These are phyloP conservation scores for Phytophthora foliorum DNA, from an alignment of 352 stramenopile species.

Conservation along the genomic window DNA sequence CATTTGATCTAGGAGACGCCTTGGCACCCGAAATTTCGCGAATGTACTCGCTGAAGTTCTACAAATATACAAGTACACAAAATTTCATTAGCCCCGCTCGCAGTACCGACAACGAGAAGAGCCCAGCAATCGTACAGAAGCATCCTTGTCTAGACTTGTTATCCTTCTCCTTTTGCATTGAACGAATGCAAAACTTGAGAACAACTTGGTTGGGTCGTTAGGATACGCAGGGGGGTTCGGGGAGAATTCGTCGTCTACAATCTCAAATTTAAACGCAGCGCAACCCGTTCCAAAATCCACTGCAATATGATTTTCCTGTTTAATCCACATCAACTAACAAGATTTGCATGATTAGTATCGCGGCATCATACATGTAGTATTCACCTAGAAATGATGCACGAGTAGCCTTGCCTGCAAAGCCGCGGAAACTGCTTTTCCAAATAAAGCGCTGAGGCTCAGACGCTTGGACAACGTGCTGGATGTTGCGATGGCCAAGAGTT, in stretches of 20 bases:
- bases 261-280: conserved; percentile 23
- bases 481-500: conserved; percentile 27
- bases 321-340: conserved; percentile 34
- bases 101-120: not conserved
- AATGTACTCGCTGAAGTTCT: conserved; percentile 17
- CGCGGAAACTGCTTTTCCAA: conserved; percentile 23
- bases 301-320: conserved; percentile 18
- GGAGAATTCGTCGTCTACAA: conserved; percentile 8
- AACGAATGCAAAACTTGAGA: conserved; percentile 1
- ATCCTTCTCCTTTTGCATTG: not conserved
- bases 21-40: conserved; percentile 4
- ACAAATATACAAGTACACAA: conserved; percentile 1
- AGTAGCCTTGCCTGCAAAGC: conserved; percentile 22
- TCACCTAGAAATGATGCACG: not conserved
- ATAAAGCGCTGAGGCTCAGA: conserved; percentile 31
- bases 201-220: not conserved
- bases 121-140: conserved; percentile 13
- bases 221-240: not conserved
- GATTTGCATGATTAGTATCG: not conserved
- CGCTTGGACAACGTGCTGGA: conserved; percentile 27
- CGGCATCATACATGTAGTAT: not conserved
- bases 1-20: not conserved
- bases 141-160: not conserved
- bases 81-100: not conserved
- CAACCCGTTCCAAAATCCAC: conserved; percentile 24